Evolutionary conservation across 1,284 basidiomycete genomes (phyloP), one percentile per base, ranked within the genome.

Genomic region (Bjerkandera adusta): DNA sequence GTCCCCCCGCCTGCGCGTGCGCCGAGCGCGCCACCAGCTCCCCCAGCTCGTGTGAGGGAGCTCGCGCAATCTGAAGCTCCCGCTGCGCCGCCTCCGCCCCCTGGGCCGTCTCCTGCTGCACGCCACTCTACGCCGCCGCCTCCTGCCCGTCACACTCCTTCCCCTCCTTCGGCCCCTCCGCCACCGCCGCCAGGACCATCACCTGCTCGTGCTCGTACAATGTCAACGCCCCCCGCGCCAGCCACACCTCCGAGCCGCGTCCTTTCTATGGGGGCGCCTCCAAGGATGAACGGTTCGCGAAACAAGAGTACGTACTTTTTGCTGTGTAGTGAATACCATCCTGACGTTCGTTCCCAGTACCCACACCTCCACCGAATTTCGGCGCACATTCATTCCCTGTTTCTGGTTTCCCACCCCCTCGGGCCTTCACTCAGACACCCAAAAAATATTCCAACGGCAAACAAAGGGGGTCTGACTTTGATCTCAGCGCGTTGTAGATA

Each of bases 381-480:
- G 86, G 86, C 13, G 60, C 72, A 21, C 83, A 89, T 58, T 80
- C 72, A 16, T 91, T 89, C 59, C 85, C 85, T 11, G 75, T 80
- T 13, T 68, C 70, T 16, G 85, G 82, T 41, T 89, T 91, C 62
- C 89, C 88, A 11, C 79, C 81, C 12, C 88, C 88, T n/a, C 77
- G 86, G 36, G 69, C 71, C 24, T 90, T 89, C 62, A 62, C 62
- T 29, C 59, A 64, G 13, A 67, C 60, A 26, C 53, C 62, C 21
- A 83, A 72, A 57, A 70, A 69, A 34, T 91, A 91, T 60, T 65
- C 64, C 12, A 82, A 81, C 61, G 85, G 85, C 24, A 76, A 79
- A 43, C 66, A 72, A 55, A 74, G 71, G 51, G 88, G 89, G 18
- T 81, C 81, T 56, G 72, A 77, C 48, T 90, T 89, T 68, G 77